Percentiles rank a stretch among this genome's conserved stretches.
Conservation (phyloP, 2,329 filamentous ascomycete genomes). For the Parafenestella ontariensis region DNA sequence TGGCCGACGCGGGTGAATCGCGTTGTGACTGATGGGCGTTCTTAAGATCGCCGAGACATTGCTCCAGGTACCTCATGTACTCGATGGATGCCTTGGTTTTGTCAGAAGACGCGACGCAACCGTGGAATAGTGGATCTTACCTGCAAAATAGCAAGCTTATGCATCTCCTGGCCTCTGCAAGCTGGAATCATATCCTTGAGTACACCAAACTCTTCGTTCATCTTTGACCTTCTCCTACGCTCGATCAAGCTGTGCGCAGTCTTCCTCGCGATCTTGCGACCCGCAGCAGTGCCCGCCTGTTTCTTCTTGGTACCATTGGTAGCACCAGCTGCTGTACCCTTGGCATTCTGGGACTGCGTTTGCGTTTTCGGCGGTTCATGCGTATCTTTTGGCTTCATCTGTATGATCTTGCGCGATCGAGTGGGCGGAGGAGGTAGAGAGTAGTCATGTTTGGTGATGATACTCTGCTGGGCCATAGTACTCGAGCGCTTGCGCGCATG, state of each 20-base stretch:
- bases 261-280: slow-evolving; percentile 93
- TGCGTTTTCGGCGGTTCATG: slow-evolving; percentile 32
- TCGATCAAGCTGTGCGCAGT: slow-evolving; percentile 97
- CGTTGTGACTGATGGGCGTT: slow-evolving; percentile 37
- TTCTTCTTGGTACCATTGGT: slow-evolving; percentile 71
- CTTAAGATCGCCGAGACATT: slow-evolving; percentile 83
- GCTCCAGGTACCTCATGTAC: slow-evolving; percentile 91
- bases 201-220: slow-evolving; percentile 97
- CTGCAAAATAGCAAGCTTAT: slow-evolving; percentile 94
- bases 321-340: slow-evolving; percentile 23
- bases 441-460: slow-evolving; percentile 69
- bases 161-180: slow-evolving; percentile 93
- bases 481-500: slow-evolving; percentile 42
- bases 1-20: slow-evolving; percentile 32
- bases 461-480: slow-evolving; percentile 35
- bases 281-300: slow-evolving; percentile 75
- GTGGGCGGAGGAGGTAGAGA: slow-evolving; percentile 90
- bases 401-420: slow-evolving; percentile 92
- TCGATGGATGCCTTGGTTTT: slow-evolving; percentile 83
- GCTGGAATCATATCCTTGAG: slow-evolving; percentile 96
- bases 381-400: slow-evolving; percentile 78
- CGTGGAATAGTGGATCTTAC: slow-evolving; percentile 54
- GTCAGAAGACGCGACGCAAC: slow-evolving; percentile 1
- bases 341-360: slow-evolving; percentile 27
- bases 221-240: slow-evolving; percentile 86